Evolutionary conservation across 2,329 filamentous ascomycete species (phyloP), one percentile per base, ranked within the genome.

Genomic region (Fusarium albidum): DNA sequence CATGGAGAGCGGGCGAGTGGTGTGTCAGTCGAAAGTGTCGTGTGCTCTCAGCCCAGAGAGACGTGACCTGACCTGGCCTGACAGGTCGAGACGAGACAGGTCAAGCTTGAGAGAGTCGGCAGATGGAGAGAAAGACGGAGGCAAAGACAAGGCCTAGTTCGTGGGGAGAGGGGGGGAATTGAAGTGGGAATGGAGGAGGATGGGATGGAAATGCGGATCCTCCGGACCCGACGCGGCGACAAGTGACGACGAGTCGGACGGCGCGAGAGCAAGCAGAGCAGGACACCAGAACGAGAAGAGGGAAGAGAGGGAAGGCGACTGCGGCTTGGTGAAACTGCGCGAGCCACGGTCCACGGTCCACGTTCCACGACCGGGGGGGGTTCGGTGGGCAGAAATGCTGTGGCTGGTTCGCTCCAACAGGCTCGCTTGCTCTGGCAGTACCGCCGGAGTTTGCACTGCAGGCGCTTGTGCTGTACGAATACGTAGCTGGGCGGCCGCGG

Each of bases 51-150:
- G 54, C 48, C 61, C 52, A 45, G 52, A 60, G 53, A 61, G 65
- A 51, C 54, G 64, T 66, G 65, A 68, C 61, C 55, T 64, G 62
- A 57, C 64, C 47, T 64, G 50, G 51, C 55, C 29, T 49, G 50
- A 52, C 49, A 51, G 42, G 55, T 59, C 49, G 49, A 61, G 45
- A 49, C 38, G 55, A 51, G 41, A 40, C 49, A 48, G 51, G 47
- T 49, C 54, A 45, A 52, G 41, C 12, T 25, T 9, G 15, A 42
- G 18, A 38, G 34, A 44, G 31, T 46, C 42, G 17, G 21, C 21
- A 21, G 21, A 21, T 21, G 21, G 21, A 21, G 21, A 21, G 21
- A 21, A 32, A 49, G 28, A 50, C 42, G 37, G 32, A 28, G 12
- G 35, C 28, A 33, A 28, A 28, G 17, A 6, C 21, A 21, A 21